phyloP scores from a whole-genome alignment of 805 yeast genomes.

The Naumovozyma castellii region DNA sequence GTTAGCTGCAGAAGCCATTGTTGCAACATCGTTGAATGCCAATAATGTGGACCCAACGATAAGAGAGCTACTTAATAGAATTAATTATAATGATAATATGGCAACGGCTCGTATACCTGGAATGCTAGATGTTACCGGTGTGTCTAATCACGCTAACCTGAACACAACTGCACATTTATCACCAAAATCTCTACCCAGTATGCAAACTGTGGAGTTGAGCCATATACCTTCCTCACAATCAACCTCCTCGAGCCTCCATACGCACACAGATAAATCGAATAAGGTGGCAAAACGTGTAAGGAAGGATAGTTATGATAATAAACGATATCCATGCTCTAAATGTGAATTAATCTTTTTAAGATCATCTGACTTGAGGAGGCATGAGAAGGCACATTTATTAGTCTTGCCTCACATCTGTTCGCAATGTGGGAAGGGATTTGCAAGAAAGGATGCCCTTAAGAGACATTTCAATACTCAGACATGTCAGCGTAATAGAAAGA shows the following conservation, averaged over 20 bases:
- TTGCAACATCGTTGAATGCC: constrained; percentile 21
- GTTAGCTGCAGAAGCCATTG: constrained; percentile 28
- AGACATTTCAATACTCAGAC: constrained; percentile 68
- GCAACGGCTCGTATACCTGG: neutral
- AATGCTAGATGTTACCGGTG: neutral
- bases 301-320: neutral
- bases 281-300: neutral
- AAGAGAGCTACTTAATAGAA: constrained; percentile 21
- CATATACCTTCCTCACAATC: neutral
- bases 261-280: too few species aligned
- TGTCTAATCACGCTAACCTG: neutral
- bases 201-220: neutral
- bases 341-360: constrained; percentile 59
- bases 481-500: constrained; percentile 61
- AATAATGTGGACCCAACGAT: constrained; percentile 25
- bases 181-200: neutral
- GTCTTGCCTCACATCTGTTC: constrained; percentile 70
- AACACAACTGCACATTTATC: neutral
- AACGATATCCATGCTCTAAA: constrained; percentile 47
- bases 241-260: too few species aligned
- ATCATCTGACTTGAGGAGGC: constrained; percentile 61
- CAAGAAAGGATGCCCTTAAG: constrained; percentile 72
- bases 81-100: constrained; percentile 9
- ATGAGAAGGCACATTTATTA: constrained; percentile 62
- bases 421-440: constrained; percentile 72